Base-by-base conservation (phyloP, 1,284 basidiomycete genomes). In the Ustilago hordei region DNA sequence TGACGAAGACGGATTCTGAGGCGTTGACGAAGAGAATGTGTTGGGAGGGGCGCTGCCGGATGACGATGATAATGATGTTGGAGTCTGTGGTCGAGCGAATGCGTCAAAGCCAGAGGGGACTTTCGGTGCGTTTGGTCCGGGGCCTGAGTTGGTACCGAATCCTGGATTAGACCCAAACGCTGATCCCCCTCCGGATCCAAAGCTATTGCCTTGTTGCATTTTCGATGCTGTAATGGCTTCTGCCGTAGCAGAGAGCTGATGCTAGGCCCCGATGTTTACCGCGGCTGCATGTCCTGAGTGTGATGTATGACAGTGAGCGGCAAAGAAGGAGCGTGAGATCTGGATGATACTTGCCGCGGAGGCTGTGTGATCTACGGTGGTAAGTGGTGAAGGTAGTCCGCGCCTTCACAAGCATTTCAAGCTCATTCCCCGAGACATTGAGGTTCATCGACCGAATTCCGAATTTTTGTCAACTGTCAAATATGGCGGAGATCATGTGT, bases 41-140 rank as follows among this genome's bases (percentile, higher is more conserved):
- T 69, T 69, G 12, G 72, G 65, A 23, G 72, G 72, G 17, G 64
- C 64, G 17, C 65, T 69, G 50, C 67, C 60, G 35, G 62, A 61
- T 13, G 72, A 52, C 31, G 56, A 41, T 7, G 72, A 52, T 35
- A 53, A 41, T 9, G 59, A 65, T 12, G 69, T 7, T 45, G 43
- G 47, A 6, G 43, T 43, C 47, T 72, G 70, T 32, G 70, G 58
- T 13, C 61, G 45, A 0, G 23, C 54, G n/a, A 68, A 73, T 1
- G 65, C 39, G 15, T 65, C 58, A 36, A 73, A 68, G 13, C 52
- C 54, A 11, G 55, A 50, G 13, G 55, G 32, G 6, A 57, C 38
- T 12, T 45, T 15, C 4, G 58, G 6, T 28, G 38, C 36, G 1
- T 35, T 31, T 4, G 63, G 50, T 9, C 67, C 60, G 13, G 45